Evolutionary conservation across 2,329 filamentous ascomycete genomes (phyloP), one percentile per base, ranked within the genome.

Genomic region (Alternaria postmessia): DNA sequence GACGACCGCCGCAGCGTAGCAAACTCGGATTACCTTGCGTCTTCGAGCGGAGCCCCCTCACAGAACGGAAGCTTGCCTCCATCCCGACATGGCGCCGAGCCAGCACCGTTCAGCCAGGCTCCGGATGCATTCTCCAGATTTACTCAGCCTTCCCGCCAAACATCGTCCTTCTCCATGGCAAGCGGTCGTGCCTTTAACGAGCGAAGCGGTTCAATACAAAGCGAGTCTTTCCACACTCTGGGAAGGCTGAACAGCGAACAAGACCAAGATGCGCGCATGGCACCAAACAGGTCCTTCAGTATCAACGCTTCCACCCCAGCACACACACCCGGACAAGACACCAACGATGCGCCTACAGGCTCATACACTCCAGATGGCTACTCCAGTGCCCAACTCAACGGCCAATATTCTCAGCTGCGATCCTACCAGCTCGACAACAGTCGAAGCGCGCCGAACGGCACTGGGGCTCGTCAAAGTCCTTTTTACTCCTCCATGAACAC

Each of bases 31-130:
- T 86, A 82, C 68, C 81, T 83, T 62, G 77, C 73, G 34, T 71
- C 80, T 16, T 75, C 75, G 2, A 83, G 82, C 48, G 79, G 79
- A 48, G 77, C 80, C 18, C 74, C 80, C 4, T 84, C 86, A n/a
- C 81, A 85, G 61, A 87, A 87, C 59, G 78, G 80, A 42, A 87
- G 82, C 72, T 77, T 86, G 47, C 85, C 87, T 44, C 82, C 86
- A 2, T 87, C 87, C 36, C 82, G 85, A 48, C 83, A 86, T 56
- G 78, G 80, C 11, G 78, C 78, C 16, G 78, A 83, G 46, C 74
- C 75, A 24, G 64, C 75, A 6, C 72, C 74, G 32, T 80, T 75
- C 51, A 64, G 68, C n/a, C 72, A 76, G 39, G 62, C 64, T 16
- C 44, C 63, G 7, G 75, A 79, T 32, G 62, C 64, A 1, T 77